Evolutionary conservation across 345 rosid species (phyloP), one percentile per base, ranked within the genome.

Genomic region (Arabis alpina): DNA sequence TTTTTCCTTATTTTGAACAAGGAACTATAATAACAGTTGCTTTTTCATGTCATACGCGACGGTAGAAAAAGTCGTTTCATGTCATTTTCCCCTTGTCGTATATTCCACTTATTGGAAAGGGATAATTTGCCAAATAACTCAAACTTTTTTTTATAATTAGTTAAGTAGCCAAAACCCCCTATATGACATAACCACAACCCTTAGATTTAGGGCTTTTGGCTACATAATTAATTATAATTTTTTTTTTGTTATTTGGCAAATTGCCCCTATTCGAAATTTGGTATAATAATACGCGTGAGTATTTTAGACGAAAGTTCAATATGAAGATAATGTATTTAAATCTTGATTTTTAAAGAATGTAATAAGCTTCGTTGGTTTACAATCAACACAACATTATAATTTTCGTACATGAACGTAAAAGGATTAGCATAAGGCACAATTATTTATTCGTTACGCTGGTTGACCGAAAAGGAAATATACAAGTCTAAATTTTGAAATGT

Each of bases 51-150:
- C 64, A 64, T 66, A 59, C 15, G 45, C 28, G 64, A 54, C 66
- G 25, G 62, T 74, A 6, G 49, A 74, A 68, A 75, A 68, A 61
- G 70, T 68, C 74, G 70, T 36, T 68, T 48, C 62, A 14, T 68
- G 78, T 75, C 78, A 68, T 47, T 61, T 75, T 61, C 74, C 14
- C 43, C 44, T 67, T 44, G 57, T 74, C 68, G 56, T 44, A 54
- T 45, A 40, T 54, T 37, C 69, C 58, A 68, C 39, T n/a, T n/a
- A n/a, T n/a, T n/a, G n/a, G n/a, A n/a, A n/a, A n/a, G n/a, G n/a
- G n/a, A n/a, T n/a, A n/a, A n/a, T n/a, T n/a, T n/a, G n/a, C n/a
- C n/a, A n/a, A n/a, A n/a, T n/a, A n/a, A n/a, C n/a, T n/a, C n/a
- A n/a, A n/a, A n/a, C n/a, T n/a, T n/a, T n/a, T n/a, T n/a, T n/a